Base-by-base conservation (phyloP, 2,329 filamentous ascomycete species). In the Fusarium sp. region DNA sequence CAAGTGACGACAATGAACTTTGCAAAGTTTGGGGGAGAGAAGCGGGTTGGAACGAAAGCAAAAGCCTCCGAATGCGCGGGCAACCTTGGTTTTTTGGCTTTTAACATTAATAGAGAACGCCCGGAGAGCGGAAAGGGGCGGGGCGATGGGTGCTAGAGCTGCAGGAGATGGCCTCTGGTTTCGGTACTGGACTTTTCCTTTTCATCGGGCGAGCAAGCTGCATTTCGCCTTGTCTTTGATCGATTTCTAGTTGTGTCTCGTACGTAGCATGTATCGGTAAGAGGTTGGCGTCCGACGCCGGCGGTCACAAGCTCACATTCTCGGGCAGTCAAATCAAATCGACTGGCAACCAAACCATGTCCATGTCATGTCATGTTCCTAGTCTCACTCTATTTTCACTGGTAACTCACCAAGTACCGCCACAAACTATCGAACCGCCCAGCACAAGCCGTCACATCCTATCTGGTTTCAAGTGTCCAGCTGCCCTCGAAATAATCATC, bases 281-380 rank as follows among this genome's bases (percentile, higher is more conserved):
- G 60, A 45, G 62, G 43, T 47, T 65, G 66, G 64, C 50, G 66
- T 66, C 67, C 67, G 67, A 65, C 66, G 62, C 67, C 67, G 66
- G 67, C 66, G 67, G 67, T 69, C 66, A 69, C 67, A 69, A 54
- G 67, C 64, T 70, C 67, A 70, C 62, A 68, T 69, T 64, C 28
- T 68, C 65, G 24, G 24, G 24, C 24, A 57, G 50, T 66, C 57
- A 59, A 45, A 20, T 26, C 26, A 26, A 26, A 26, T 26, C 26
- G 26, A 26, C 26, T 26, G 26, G 26, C 26, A 26, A 26, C 26
- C 26, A 26, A 39, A 37, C 45, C 52, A 56, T 56, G 52, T 50
- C 62, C 57, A 51, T 61, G 53, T 49, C 56, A 55, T 65, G 43
- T 40, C 52, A 53, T 32, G 43, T 53, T 45, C 51, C 49, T 56